Conservation (phyloP, 2,329 filamentous ascomycete genomes). For the Pyricularia sp. region DNA sequence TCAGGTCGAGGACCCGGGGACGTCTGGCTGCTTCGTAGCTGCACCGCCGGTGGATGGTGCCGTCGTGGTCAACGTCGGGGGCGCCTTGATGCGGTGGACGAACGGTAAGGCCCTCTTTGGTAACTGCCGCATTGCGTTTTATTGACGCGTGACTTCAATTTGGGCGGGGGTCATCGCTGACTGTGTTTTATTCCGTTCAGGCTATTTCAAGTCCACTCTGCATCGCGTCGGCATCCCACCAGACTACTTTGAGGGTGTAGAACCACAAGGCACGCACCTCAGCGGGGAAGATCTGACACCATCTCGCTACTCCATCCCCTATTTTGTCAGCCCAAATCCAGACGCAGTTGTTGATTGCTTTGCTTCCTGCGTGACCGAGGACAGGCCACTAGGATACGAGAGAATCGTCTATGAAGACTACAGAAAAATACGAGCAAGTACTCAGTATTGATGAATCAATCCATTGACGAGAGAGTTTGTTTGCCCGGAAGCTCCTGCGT, state of each 20-base stretch:
- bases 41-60: constrained; percentile 21
- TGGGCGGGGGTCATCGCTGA: neutral
- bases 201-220: constrained; percentile 40
- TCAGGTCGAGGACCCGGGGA: constrained; percentile 28
- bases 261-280: constrained; percentile 21
- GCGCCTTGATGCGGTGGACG: constrained; percentile 30
- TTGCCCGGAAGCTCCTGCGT: too few species aligned
- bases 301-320: constrained; percentile 47
- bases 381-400: constrained; percentile 35
- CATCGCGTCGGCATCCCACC: constrained; percentile 39
- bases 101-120: constrained; percentile 18
- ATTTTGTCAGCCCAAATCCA: constrained; percentile 42
- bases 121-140: neutral
- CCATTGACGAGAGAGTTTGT: neutral
- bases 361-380: constrained; percentile 29
- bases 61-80: constrained; percentile 30
- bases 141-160: too few species aligned
- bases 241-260: constrained; percentile 13
- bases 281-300: constrained; percentile 28
- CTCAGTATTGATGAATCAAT: neutral
- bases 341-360: constrained; percentile 41
- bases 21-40: constrained; percentile 26
- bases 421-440: neutral
- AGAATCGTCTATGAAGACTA: constrained; percentile 17
- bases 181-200: constrained; percentile 11